Percentiles rank a stretch among this genome's conserved stretches.
phyloP scores from a whole-genome alignment of 352 stramenopile species.

The Elongisporangium anandrum region DNA sequence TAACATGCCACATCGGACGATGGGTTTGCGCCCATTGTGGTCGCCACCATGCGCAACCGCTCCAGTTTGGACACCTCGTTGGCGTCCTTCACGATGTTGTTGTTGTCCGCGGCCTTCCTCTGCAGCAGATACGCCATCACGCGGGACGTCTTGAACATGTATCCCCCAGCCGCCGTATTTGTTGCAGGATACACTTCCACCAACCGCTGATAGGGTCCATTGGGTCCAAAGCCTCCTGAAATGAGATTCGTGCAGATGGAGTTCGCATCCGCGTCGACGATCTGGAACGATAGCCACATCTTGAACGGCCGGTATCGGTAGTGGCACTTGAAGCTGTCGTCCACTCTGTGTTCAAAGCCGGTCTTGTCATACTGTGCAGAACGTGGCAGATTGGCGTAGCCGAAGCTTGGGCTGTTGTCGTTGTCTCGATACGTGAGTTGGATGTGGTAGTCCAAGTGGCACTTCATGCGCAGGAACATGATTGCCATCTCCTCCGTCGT shows the following conservation, averaged over 20 bases:
- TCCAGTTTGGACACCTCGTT: not conserved
- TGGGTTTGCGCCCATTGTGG: not conserved
- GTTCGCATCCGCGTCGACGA: not conserved
- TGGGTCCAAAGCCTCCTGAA: not conserved
- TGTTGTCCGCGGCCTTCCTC: not conserved
- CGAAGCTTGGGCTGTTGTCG: not conserved
- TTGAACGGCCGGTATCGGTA: not conserved
- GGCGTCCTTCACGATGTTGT: not conserved
- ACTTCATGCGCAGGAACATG: not conserved
- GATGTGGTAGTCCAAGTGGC: not conserved
- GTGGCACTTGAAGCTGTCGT: not conserved
- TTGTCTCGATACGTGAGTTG: not conserved
- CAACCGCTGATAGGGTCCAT: not conserved
- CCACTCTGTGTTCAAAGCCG: not conserved
- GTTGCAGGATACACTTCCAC: not conserved
- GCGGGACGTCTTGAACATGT: not conserved
- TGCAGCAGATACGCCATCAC: not conserved
- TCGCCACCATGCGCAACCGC: not conserved
- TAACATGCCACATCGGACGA: not conserved
- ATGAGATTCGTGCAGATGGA: not conserved
- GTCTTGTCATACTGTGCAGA: not conserved
- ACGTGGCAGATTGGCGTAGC: not conserved
- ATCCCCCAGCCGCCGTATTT: not conserved
- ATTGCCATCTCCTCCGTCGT: not conserved
- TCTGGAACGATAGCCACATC: not conserved